Evolutionary conservation across 306 rosid species (phyloP).

Genomic region (Quercus glauca): DNA sequence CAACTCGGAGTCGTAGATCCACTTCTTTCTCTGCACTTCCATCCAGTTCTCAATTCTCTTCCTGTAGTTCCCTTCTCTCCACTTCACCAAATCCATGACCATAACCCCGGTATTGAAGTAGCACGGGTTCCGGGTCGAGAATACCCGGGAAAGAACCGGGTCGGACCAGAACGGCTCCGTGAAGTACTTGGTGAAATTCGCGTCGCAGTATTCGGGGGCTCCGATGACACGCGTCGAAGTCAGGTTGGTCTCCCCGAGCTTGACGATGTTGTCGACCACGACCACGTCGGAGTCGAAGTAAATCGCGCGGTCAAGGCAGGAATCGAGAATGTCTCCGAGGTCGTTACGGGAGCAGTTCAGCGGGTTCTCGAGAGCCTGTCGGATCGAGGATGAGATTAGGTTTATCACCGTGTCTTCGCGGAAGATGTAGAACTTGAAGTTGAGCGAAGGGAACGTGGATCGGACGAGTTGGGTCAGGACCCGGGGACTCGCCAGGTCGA

Average conservation of each 20-base stretch:
- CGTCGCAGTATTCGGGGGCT: conserved; percentile 94
- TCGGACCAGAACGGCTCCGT: conserved; percentile 79
- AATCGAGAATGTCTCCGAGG: conserved; percentile 77
- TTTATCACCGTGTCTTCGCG: conserved; percentile 80
- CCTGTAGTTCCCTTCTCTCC: conserved; percentile 71
- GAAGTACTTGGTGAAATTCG: conserved; percentile 94
- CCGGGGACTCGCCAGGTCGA: conserved; percentile 75
- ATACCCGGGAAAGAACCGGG: conserved; percentile 68
- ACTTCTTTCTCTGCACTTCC: conserved; percentile 67
- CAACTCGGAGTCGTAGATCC: conserved; percentile 83
- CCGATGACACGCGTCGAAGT: conserved; percentile 61
- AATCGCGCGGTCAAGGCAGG: conserved; percentile 69
- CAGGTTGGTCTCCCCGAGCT: conserved; percentile 67
- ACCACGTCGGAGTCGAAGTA: conserved; percentile 85
- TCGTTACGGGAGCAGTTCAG: conserved; percentile 88
- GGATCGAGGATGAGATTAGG: conserved; percentile 78
- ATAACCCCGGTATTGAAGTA: conserved; percentile 96
- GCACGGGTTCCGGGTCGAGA: conserved; percentile 52
- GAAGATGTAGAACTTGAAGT: conserved; percentile 84
- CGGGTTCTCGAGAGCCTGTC: conserved; percentile 80
- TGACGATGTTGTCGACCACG: conserved; percentile 74
- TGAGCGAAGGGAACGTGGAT: conserved; percentile 77
- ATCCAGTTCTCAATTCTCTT: conserved; percentile 85
- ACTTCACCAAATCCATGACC: conserved; percentile 74
- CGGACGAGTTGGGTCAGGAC: conserved; percentile 57